Percentiles rank a stretch among this genome's conserved stretches.
Evolutionary conservation across 345 rosid genomes (phyloP).

Genomic region (Reutealis trisperma): DNA sequence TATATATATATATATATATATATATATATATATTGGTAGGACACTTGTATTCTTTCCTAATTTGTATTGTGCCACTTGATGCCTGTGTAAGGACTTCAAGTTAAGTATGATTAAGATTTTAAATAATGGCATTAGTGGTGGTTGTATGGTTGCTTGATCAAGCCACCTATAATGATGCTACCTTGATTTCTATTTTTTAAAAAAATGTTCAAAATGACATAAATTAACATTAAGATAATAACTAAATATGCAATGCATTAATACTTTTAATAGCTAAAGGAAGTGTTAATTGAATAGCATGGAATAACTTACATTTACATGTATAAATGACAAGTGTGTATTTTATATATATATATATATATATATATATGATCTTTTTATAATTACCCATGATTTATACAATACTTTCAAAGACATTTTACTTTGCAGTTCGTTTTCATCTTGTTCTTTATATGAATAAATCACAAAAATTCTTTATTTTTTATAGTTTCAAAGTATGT

Average conservation of each 20-base stretch:
- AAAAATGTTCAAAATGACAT: no score
- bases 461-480: no score
- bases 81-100: neutral
- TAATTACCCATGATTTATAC: neutral
- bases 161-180: no score
- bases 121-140: neutral
- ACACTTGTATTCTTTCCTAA: neutral
- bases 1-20: no score
- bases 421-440: neutral
- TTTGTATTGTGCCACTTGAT: neutral
- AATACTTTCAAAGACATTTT: no score
- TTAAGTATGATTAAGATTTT: neutral
- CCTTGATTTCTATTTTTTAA: neutral
- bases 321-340: no score
- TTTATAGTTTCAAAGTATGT: neutral
- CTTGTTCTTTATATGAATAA: neutral
- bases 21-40: no score
- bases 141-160: neutral
- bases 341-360: no score
- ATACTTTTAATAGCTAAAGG: neutral
- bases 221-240: neutral
- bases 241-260: neutral
- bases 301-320: neutral
- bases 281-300: neutral
- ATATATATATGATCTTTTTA: no score